Evolutionary conservation across 768 basidiomycete species (phyloP), one percentile per base, ranked within the genome.

Genomic region (Pilatotrama ljubarskyi): DNA sequence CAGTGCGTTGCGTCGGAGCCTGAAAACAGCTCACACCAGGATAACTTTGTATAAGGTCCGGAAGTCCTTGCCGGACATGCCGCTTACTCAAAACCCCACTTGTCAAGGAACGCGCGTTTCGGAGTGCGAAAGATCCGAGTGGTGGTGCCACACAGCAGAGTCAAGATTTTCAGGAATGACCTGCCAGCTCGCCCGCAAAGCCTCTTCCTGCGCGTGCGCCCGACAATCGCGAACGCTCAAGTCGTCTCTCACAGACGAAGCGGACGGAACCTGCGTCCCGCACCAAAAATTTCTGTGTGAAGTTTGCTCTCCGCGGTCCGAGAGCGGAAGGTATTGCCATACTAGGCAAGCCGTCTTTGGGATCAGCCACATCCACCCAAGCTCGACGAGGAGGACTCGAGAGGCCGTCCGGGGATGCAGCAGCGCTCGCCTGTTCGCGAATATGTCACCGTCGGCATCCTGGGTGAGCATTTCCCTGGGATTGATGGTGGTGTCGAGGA

Each of bases 381-480:
- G 24, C 36, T 17, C 18, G 35, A 14, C 22, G 26, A 38, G 20
- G 38, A 20, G 25, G 29, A 38, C 25, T 4, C 17, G 43, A 52
- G n/a, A 14, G 35, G 20, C 7, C 38, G 43, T 32, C 24, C 36
- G 46, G 44, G 24, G 35, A 64, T 64, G 63, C 56, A 56, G 51
- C 63, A 51, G 29, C 37, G 20, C 38, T 43, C 44, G 26, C 32
- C 59, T 41, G 41, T 24, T 22, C 55, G 51, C 50, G 61, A 55
- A 10, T 57, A 54, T 51, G 63, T 67, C 37, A 67, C 61, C 15
- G 46, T 67, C 20, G 66, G 66, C 20, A 64, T 67, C 25, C 58
- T 67, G 4, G 66, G 66, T 67, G 36, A 15, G 50, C 41, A 1
- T 0, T 17, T 8, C 11, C 8, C 10, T 9, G 20, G 13, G 5